These are phyloP conservation scores for Scutellaria minor DNA, from an alignment of 257 asterid species.

Conservation along the genomic window DNA sequence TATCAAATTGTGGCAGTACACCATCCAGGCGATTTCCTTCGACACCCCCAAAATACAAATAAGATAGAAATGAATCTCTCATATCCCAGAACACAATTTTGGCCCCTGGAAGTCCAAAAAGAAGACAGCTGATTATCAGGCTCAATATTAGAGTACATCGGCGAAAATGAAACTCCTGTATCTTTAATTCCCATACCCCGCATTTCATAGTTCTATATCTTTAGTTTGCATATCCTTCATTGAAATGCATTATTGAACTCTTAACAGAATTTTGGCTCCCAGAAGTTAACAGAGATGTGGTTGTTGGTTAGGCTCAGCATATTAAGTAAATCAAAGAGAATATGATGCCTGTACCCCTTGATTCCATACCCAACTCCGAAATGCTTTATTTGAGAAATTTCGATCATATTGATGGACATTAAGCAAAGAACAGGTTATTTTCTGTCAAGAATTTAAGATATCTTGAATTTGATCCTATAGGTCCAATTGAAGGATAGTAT, in stretches of 20 bases:
- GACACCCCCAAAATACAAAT: conserved; percentile 74
- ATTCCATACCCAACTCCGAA: conserved; percentile 13
- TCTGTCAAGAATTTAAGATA: background rate
- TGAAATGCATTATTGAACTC: conserved; percentile 4
- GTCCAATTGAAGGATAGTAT: too few species aligned
- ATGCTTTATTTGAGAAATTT: background rate
- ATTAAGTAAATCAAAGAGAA: conserved; percentile 6
- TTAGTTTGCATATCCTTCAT: background rate
- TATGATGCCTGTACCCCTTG: background rate
- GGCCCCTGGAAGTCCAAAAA: conserved; percentile 60
- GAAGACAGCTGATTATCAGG: conserved; percentile 29
- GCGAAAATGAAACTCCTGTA: conserved; percentile 22
- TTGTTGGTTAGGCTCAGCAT: conserved; percentile 20
- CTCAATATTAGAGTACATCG: conserved; percentile 7
- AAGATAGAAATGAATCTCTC: conserved; percentile 74
- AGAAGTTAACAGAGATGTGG: conserved; percentile 22
- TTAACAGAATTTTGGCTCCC: background rate
- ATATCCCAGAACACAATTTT: conserved; percentile 94
- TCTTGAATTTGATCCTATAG: too few species aligned
- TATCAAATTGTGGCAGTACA: conserved; percentile 77
- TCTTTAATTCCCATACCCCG: conserved; percentile 25
- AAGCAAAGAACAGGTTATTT: background rate
- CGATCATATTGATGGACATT: background rate
- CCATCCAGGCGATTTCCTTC: conserved; percentile 82
- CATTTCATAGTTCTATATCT: background rate